Evolutionary conservation across 176 grass and related monocot species (phyloP), one percentile per base, ranked within the genome.

Genomic region (Carex littledalei): DNA sequence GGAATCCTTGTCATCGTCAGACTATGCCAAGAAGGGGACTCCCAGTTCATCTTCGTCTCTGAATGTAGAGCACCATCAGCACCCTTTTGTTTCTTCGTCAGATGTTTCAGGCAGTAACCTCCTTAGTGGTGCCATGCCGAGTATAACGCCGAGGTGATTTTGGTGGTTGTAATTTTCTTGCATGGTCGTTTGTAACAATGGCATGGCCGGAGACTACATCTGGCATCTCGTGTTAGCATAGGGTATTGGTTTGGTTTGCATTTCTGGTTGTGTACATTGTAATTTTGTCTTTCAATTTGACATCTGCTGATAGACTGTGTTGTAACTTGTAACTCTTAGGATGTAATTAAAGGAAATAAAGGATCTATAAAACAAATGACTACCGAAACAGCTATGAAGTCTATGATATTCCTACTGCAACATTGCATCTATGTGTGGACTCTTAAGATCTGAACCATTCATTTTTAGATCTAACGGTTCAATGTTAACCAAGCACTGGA

Each of bases 51-150:
- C 81, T 26, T 83, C 81, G 2, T 69, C 81, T 24, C 15, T 83
- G 20, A 67, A 67, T 67, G 63, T 63, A 4, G 81, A 52, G 37
- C 81, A 62, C 11, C 66, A 56, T 11, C 74, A 55, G 74, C 57
- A 92, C 79, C 92, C 77, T 29, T 97, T 85, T 58, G 63, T 94
- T 58, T 97, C 94, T 8, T 91, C 94, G 0, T 84, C 91, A 17
- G 94, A 97, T 56, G 90, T 97, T 5, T 97, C 94, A 14, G 94
- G 92, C 18, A 94, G 94, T 66, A 92, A 97, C 82, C 89, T 97
- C 74, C 87, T 94, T 22, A 97, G 94, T 34, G 87, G 94, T 21
- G 89, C 87, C 34, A 75, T 94, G 87, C 90, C 90, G 13, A 88
- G 81, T 78, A 92, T 94, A 71, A 72, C 65, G 17, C 94, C 94